Evolutionary conservation across 2,329 filamentous ascomycete species (phyloP).

Genomic region (Cytospora piceicola): DNA sequence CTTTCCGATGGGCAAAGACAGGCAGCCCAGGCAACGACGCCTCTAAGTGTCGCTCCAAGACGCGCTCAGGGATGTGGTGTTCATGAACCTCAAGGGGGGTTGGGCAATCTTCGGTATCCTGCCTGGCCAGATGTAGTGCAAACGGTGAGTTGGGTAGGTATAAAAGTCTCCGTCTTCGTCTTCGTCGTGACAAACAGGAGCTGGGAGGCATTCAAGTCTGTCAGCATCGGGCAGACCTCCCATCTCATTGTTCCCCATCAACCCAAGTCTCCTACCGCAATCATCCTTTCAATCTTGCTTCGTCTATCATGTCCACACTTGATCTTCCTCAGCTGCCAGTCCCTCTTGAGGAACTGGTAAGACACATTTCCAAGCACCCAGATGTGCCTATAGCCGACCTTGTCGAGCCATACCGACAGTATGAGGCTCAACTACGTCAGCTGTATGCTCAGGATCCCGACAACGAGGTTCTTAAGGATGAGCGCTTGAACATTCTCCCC

Average conservation of each 20-base stretch:
- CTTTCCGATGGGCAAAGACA: background rate
- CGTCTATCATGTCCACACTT: conserved; percentile 42
- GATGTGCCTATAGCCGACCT: conserved; percentile 60
- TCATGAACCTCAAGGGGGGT: background rate
- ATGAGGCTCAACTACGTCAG: conserved; percentile 68
- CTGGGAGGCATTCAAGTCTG: background rate
- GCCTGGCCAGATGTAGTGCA: background rate
- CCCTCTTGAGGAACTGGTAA: conserved; percentile 49
- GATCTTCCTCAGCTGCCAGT: conserved; percentile 52
- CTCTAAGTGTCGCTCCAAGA: conserved; percentile 9
- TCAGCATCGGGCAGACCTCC: background rate
- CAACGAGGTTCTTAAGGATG: conserved; percentile 60
- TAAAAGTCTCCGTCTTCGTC: background rate
- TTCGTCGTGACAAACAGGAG: background rate
- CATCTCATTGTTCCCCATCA: background rate
- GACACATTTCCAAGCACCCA: conserved; percentile 59
- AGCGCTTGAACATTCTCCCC: conserved; percentile 66
- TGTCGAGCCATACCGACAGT: conserved; percentile 67
- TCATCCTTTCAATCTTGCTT: background rate
- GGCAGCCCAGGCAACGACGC: conserved; percentile 20
- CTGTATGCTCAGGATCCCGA: conserved; percentile 70
- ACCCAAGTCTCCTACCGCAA: background rate
- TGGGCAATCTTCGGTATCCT: background rate
- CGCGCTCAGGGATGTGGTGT: conserved; percentile 17
- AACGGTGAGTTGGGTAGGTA: conserved; percentile 8